A percentile compares a stretch with the other conserved stretches of the same genome.
Evolutionary conservation across 768 basidiomycete genomes (phyloP).

Genomic region (Rhizopogon vulgaris): DNA sequence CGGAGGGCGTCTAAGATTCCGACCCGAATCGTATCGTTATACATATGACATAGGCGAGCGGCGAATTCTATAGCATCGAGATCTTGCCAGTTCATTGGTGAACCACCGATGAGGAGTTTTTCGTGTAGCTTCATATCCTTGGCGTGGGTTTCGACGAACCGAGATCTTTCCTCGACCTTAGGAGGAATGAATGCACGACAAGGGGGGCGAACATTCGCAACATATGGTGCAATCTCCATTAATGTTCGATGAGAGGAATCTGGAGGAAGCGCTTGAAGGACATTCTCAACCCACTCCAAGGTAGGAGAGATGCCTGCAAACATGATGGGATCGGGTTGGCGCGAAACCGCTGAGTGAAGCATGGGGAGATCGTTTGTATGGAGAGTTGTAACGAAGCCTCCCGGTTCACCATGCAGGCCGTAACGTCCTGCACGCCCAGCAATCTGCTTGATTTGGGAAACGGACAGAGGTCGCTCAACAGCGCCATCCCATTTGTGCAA

Average conservation of each 20-base stretch:
- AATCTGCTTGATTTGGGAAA: constrained; percentile 88
- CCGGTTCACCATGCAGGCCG: constrained; percentile 52
- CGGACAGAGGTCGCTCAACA: constrained; percentile 40
- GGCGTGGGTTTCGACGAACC: constrained; percentile 37
- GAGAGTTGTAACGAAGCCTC: constrained; percentile 75
- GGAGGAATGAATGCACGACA: constrained; percentile 32
- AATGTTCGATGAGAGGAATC: constrained; percentile 35
- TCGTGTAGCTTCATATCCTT: constrained; percentile 38
- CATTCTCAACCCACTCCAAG: constrained; percentile 14
- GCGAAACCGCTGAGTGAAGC: constrained; percentile 49
- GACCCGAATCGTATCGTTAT: constrained; percentile 23
- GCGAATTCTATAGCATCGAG: constrained; percentile 4
- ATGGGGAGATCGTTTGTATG: constrained; percentile 51
- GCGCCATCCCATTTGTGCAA: constrained; percentile 62
- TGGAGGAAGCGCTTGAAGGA: constrained; percentile 39
- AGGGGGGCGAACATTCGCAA: constrained; percentile 37
- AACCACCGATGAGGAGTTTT: constrained; percentile 38
- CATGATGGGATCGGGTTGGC: constrained; percentile 43
- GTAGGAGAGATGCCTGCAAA: constrained; percentile 43
- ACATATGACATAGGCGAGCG: constrained; percentile 20
- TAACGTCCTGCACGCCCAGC: constrained; percentile 91
- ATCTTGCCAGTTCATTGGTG: constrained; percentile 54
- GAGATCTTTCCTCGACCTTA: constrained; percentile 25
- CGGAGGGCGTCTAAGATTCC: constrained; percentile 15
- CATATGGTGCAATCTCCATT: constrained; percentile 42